Evolutionary conservation across 2,329 filamentous ascomycete species (phyloP).

Genomic region (Aspergillus sp.): DNA sequence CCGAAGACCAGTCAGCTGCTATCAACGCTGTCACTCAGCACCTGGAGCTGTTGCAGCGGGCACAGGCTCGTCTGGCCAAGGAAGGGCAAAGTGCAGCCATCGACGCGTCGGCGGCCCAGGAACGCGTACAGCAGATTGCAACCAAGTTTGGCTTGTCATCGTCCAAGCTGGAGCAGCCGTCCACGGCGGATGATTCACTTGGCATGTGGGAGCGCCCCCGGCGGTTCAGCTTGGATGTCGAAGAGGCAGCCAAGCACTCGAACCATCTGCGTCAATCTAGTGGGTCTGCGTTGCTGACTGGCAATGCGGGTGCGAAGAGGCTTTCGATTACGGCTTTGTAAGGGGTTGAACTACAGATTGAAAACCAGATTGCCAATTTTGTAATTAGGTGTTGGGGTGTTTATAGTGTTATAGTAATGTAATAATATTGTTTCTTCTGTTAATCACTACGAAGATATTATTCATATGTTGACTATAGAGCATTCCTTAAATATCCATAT

Average conservation of each 20-base stretch:
- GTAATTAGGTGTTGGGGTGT: not conserved
- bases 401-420: not conserved
- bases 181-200: conserved; percentile 26
- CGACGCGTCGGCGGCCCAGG: conserved; percentile 25
- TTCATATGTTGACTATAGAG: too few species aligned
- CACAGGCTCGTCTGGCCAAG: conserved; percentile 27
- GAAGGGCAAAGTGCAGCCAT: conserved; percentile 20
- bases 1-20: conserved; percentile 21
- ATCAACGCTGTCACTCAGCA: conserved; percentile 32
- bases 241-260: conserved; percentile 29
- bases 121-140: conserved; percentile 29
- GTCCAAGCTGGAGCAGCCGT: conserved; percentile 24
- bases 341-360: not conserved
- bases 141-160: conserved; percentile 31
- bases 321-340: conserved; percentile 26
- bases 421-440: too few species aligned
- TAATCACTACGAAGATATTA: too few species aligned
- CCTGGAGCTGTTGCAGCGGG: conserved; percentile 32
- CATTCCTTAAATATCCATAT: too few species aligned
- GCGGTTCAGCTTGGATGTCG: conserved; percentile 37
- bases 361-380: not conserved
- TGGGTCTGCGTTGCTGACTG: conserved; percentile 29
- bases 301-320: conserved; percentile 27
- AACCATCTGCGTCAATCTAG: conserved; percentile 36
- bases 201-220: conserved; percentile 37